phyloP scores from a whole-genome alignment of 345 rosid species.

The Salix arbutifolia region DNA sequence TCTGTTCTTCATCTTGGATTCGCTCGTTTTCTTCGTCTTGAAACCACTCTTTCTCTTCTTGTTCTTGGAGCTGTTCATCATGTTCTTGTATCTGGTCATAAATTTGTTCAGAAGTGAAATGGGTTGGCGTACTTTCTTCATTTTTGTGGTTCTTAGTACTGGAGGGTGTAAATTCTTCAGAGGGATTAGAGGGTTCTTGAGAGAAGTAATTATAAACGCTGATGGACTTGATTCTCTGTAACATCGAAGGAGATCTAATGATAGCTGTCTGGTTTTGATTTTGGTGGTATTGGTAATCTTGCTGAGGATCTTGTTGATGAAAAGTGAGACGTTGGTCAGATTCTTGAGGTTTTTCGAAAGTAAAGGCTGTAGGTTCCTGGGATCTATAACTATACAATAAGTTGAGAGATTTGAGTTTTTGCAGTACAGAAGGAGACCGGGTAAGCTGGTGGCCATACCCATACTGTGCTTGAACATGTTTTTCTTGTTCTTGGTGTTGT shows the following conservation, averaged over 20 bases:
- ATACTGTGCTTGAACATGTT: neutral
- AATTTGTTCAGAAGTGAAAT: neutral
- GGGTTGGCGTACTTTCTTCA: neutral
- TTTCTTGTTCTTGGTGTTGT: constrained; percentile 1
- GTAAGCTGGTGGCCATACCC: constrained; percentile 17
- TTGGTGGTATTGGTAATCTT: neutral
- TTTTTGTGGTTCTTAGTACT: neutral
- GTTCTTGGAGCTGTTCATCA: neutral
- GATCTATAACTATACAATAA: constrained; percentile 43
- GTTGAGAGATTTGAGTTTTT: constrained; percentile 64
- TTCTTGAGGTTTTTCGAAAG: constrained; percentile 25
- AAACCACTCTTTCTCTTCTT: neutral
- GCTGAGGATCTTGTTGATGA: constrained; percentile 7
- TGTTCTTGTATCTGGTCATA: neutral
- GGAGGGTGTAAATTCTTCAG: too few species aligned
- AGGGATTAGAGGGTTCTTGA: constrained; percentile 34
- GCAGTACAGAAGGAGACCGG: constrained; percentile 67
- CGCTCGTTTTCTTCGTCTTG: constrained; percentile 6
- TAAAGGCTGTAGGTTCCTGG: constrained; percentile 33
- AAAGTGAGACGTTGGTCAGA: constrained; percentile 33
- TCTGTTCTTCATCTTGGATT: constrained; percentile 30
- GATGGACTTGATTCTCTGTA: constrained; percentile 60
- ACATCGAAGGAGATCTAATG: constrained; percentile 62
- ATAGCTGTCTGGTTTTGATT: constrained; percentile 20
- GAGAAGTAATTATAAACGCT: constrained; percentile 51